These are phyloP conservation scores for Curvularia spicifera DNA, from an alignment of 2,329 filamentous ascomycete genomes.

Conservation along the genomic window DNA sequence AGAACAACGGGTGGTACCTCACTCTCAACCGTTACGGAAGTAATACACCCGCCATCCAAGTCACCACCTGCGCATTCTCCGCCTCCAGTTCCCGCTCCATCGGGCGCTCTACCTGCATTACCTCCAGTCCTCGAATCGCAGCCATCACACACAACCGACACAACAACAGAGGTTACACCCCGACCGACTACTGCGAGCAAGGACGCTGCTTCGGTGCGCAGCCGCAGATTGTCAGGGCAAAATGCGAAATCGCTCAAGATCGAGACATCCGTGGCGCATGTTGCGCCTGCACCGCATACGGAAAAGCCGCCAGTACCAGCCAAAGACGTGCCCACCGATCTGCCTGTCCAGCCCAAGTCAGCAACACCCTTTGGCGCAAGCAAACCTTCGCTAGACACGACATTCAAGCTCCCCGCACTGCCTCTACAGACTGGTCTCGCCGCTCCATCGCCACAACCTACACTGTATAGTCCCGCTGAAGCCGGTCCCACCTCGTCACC, in stretches of 20 bases:
- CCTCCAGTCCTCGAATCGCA: constrained; percentile 42
- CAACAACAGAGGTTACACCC: constrained; percentile 36
- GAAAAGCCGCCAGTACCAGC: constrained; percentile 43
- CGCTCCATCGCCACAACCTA: constrained; percentile 42
- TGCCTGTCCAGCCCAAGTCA: constrained; percentile 46
- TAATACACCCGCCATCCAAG: constrained; percentile 52
- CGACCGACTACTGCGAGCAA: constrained; percentile 34
- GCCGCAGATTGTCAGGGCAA: constrained; percentile 78
- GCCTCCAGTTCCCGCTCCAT: constrained; percentile 38
- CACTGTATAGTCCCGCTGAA: constrained; percentile 52
- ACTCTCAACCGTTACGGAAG: constrained; percentile 76
- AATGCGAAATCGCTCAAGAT: constrained; percentile 87
- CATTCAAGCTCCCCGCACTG: constrained; percentile 43
- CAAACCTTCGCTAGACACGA: constrained; percentile 36
- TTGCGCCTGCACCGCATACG: constrained; percentile 43
- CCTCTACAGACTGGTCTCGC: constrained; percentile 36
- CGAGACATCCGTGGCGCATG: constrained; percentile 66
- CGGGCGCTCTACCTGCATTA: constrained; percentile 40
- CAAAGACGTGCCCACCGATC: constrained; percentile 42
- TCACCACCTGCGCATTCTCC: constrained; percentile 36
- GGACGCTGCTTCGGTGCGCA: constrained; percentile 64
- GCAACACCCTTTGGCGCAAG: constrained; percentile 37
- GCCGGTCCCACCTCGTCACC: constrained; percentile 51
- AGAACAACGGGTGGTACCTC: constrained; percentile 71
- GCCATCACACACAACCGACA: constrained; percentile 30